phyloP scores from a whole-genome alignment of 352 stramenopile genomes.

The Blastocystis sp. region DNA sequence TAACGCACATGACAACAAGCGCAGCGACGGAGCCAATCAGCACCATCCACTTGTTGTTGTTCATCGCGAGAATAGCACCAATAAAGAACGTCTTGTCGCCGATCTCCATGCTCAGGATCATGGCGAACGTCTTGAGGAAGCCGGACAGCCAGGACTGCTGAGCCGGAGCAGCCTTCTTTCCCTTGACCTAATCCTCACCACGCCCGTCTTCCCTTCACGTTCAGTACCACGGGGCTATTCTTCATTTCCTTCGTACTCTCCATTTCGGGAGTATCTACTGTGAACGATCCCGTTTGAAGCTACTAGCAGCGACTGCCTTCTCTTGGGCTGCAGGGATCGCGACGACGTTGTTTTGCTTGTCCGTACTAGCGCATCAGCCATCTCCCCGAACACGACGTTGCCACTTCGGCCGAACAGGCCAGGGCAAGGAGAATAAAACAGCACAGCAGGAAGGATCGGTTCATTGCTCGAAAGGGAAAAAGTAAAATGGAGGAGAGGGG shows the following conservation, averaged over 20 bases:
- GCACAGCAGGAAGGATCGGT: background rate
- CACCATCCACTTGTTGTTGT: slow-evolving; percentile 87
- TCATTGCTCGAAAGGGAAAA: background rate
- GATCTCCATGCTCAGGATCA: slow-evolving; percentile 96
- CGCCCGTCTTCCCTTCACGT: too few relatives aligned
- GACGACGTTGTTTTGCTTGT: background rate
- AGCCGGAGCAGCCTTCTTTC: background rate
- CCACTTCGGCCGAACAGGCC: background rate
- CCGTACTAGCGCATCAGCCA: background rate
- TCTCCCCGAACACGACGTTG: background rate
- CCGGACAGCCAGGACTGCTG: slow-evolving; percentile 72
- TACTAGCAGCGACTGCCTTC: too few relatives aligned
- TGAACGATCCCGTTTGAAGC: too few relatives aligned
- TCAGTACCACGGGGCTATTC: too few relatives aligned
- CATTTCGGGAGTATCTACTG: too few relatives aligned
- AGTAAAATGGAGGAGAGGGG: slow-evolving; percentile 60
- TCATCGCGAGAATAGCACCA: slow-evolving; percentile 91
- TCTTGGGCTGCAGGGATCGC: background rate
- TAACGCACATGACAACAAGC: slow-evolving; percentile 92
- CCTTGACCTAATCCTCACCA: background rate
- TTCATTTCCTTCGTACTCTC: background rate
- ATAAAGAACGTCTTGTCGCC: slow-evolving; percentile 99
- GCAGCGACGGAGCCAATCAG: slow-evolving; percentile 89
- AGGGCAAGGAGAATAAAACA: background rate
- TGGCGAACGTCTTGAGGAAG: slow-evolving; percentile 84